Percentiles rank a stretch among this genome's conserved stretches.
These are phyloP conservation scores for Glycyrrhiza uralensis DNA, from an alignment of 306 rosid species.

Conservation along the genomic window DNA sequence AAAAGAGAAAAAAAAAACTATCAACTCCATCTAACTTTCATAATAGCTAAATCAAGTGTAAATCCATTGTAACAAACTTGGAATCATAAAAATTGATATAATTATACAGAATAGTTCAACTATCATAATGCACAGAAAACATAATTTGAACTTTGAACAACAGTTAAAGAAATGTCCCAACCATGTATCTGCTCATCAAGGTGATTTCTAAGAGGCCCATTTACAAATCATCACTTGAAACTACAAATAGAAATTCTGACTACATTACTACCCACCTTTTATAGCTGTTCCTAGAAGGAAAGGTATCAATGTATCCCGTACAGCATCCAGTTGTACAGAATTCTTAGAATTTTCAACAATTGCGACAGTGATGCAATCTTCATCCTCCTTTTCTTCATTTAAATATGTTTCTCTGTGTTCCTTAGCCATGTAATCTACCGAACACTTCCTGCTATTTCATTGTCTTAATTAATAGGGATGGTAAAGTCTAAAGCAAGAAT, in stretches of 20 bases:
- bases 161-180: neutral
- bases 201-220: conserved; percentile 4
- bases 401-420: conserved; percentile 26
- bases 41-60: neutral
- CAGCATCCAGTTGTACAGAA: conserved; percentile 47
- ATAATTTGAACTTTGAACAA: conserved; percentile 10
- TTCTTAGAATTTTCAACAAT: conserved; percentile 46
- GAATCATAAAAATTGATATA: neutral
- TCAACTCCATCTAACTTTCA: neutral
- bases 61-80: neutral
- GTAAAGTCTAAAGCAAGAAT: conserved; percentile 30
- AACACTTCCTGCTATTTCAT: conserved; percentile 59
- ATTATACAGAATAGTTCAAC: conserved; percentile 12
- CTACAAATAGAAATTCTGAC: neutral
- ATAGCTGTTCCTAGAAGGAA: conserved; percentile 60
- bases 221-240: neutral
- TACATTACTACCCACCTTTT: conserved; percentile 57
- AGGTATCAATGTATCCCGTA: conserved; percentile 62
- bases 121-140: conserved; percentile 2
- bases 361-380: conserved; percentile 58
- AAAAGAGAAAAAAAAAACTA: neutral
- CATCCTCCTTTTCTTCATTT: conserved; percentile 20
- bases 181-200: neutral
- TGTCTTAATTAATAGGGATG: conserved; percentile 36
- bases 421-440: conserved; percentile 26